Base-by-base conservation (phyloP, 495 filamentous ascomycete species). In the Achaetomiella virescens region DNA sequence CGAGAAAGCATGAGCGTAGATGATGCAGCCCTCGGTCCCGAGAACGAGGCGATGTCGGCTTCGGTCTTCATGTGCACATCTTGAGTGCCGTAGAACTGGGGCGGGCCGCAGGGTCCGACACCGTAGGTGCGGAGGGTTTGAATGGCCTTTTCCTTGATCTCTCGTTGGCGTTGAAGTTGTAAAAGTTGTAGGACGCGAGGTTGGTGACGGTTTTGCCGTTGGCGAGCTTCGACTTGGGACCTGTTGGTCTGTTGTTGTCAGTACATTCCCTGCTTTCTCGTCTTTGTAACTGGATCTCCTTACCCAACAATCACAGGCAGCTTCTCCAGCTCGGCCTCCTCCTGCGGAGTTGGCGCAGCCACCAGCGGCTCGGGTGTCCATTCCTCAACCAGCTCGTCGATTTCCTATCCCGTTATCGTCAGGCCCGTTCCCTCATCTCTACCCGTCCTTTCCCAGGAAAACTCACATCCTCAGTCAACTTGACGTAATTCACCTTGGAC, bases 41-140 rank as follows among this genome's bases (percentile, higher is more conserved):
- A 99, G 70, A 88, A 93, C 20, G 85, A 78, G 3, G 93, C 90
- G 66, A 99, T 90, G 70, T 99, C 91, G 38, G 88, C 85, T 70
- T 99, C 95, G 2, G 88, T 89, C 75, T 92, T 90, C 83, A 97
- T 90, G 70, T 99, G 95, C 18, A 99, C 91, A 73, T 99, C 93
- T 67, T 99, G 95, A 22, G 89, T 97, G 50, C 91, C 93, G 74
- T 99, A 99, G 74, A 99, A 99, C 35, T 92, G 90, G 14, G 93
- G 92, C 2, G 93, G 93, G 33, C 91, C 91, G 71, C 93, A 99
- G 48, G 93, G 91, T 20, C 93, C 93, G 35, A 97, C 95, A 40
- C 93, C 93, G 63, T 99, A 97, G 55, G 85, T 92, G 48, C 92
- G 88, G 22, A 99, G 80, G 6, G 91, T 93, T 65, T 90, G 86